Conservation (phyloP, 345 rosid genomes). For the Camelina neglecta region DNA sequence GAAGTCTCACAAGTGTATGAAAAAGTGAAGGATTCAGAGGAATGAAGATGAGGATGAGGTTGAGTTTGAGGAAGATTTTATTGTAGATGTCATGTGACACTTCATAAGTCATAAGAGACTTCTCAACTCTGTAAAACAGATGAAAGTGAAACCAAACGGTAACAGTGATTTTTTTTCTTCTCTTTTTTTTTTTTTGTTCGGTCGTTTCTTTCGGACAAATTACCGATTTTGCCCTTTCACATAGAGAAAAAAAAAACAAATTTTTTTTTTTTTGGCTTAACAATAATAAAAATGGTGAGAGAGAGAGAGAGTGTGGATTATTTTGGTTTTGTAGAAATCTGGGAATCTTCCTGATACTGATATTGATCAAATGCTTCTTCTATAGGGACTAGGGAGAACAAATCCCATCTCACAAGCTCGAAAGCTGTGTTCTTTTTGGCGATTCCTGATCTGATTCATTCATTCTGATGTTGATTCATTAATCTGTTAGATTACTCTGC, state of each 20-base stretch:
- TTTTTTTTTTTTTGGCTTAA: not conserved
- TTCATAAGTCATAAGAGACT: not conserved
- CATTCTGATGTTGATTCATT: conserved; percentile 19
- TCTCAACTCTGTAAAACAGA: conserved; percentile 9
- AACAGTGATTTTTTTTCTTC: not conserved
- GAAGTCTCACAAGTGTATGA: no score
- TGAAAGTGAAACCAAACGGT: conserved; percentile 17
- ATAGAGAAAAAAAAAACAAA: not conserved
- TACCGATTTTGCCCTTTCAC: conserved; percentile 6
- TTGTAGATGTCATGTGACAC: not conserved
- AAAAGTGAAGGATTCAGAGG: no score
- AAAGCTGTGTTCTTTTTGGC: not conserved
- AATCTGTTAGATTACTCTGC: conserved; percentile 19
- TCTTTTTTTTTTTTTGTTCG: not conserved
- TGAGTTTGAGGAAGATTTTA: no score
- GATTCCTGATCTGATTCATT: conserved; percentile 23
- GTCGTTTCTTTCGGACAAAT: conserved; percentile 12
- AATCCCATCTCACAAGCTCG: conserved; percentile 12
- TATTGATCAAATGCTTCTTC: conserved; percentile 37
- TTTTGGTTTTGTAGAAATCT: conserved; percentile 36
- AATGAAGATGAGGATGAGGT: no score
- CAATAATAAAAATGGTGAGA: not conserved
- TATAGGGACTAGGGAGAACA: not conserved
- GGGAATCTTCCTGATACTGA: conserved; percentile 43
- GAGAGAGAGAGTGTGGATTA: conserved; percentile 24